These are phyloP conservation scores for Leccinum uliginosum DNA, from an alignment of 768 basidiomycete species.

Conservation along the genomic window DNA sequence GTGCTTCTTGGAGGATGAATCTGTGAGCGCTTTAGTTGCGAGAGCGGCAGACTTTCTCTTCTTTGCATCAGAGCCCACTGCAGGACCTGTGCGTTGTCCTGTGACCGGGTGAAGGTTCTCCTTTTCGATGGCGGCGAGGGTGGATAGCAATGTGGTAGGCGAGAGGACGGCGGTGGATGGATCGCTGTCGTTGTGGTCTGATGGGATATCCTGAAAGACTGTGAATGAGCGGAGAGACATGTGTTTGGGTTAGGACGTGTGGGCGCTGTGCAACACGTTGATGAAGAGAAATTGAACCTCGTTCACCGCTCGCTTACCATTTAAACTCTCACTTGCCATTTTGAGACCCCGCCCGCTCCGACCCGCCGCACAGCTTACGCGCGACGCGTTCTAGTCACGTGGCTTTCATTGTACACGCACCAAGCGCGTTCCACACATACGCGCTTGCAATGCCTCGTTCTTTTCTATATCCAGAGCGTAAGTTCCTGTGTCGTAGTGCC, in stretches of 20 bases:
- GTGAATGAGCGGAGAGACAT: slow-evolving; percentile 61
- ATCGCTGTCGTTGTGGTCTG: slow-evolving; percentile 27
- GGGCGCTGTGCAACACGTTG: slow-evolving; percentile 32
- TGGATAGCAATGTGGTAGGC: slow-evolving; percentile 31
- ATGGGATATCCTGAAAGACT: slow-evolving; percentile 57
- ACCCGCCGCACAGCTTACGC: slow-evolving; percentile 19
- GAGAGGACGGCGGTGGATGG: slow-evolving; percentile 19
- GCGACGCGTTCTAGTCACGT: slow-evolving; percentile 29
- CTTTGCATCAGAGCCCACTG: slow-evolving; percentile 39
- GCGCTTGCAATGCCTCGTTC: neutral
- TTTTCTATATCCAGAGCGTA: neutral
- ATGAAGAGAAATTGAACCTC: slow-evolving; percentile 22
- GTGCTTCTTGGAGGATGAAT: slow-evolving; percentile 38
- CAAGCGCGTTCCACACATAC: neutral
- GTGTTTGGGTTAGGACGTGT: slow-evolving; percentile 15
- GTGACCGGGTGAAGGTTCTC: slow-evolving; percentile 78
- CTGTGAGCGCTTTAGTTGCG: slow-evolving; percentile 44
- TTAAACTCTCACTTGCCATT: slow-evolving; percentile 28
- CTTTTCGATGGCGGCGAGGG: slow-evolving; percentile 53
- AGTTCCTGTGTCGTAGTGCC: neutral
- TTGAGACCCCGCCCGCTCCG: slow-evolving; percentile 32
- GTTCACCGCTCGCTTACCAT: slow-evolving; percentile 26
- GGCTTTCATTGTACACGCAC: neutral
- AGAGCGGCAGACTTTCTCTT: slow-evolving; percentile 64
- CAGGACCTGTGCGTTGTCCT: slow-evolving; percentile 51